These are phyloP conservation scores for Phytophthora hibernalis DNA, from an alignment of 352 stramenopile species.

Conservation along the genomic window DNA sequence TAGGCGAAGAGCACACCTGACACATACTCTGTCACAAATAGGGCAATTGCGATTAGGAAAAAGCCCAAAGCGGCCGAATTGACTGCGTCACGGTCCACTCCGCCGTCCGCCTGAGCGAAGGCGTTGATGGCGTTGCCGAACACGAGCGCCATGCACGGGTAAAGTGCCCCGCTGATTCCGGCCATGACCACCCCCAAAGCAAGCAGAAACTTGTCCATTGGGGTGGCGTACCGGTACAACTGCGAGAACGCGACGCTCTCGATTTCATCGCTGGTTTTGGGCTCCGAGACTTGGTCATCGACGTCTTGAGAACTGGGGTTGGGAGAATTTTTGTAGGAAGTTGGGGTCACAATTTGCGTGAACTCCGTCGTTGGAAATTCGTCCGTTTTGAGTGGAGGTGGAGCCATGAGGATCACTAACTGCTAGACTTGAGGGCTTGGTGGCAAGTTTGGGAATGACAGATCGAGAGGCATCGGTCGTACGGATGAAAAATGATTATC, in stretches of 20 bases:
- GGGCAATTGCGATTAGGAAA: slow-evolving; percentile 31
- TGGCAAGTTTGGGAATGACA: neutral
- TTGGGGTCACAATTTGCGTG: slow-evolving; percentile 2
- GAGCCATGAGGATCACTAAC: neutral
- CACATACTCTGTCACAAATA: slow-evolving; percentile 49
- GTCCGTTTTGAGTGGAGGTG: slow-evolving; percentile 6
- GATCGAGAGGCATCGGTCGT: neutral
- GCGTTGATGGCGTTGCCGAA: slow-evolving; percentile 50
- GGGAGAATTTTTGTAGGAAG: neutral
- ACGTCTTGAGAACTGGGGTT: neutral
- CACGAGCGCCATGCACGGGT: slow-evolving; percentile 55
- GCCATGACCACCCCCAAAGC: slow-evolving; percentile 39
- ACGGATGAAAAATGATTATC: neutral
- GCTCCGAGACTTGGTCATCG: slow-evolving; percentile 4
- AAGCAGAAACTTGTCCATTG: slow-evolving; percentile 40
- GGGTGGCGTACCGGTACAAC: slow-evolving; percentile 48
- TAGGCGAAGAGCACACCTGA: slow-evolving; percentile 26
- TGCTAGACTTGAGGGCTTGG: neutral
- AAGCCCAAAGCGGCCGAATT: slow-evolving; percentile 35
- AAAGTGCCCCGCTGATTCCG: slow-evolving; percentile 41
- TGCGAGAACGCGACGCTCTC: slow-evolving; percentile 33
- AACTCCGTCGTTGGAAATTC: slow-evolving; percentile 1
- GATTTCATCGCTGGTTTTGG: neutral
- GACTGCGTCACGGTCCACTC: slow-evolving; percentile 32
- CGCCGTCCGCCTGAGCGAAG: slow-evolving; percentile 32